phyloP scores from a whole-genome alignment of 345 rosid genomes.

The Crucihimalaya himalaica region DNA sequence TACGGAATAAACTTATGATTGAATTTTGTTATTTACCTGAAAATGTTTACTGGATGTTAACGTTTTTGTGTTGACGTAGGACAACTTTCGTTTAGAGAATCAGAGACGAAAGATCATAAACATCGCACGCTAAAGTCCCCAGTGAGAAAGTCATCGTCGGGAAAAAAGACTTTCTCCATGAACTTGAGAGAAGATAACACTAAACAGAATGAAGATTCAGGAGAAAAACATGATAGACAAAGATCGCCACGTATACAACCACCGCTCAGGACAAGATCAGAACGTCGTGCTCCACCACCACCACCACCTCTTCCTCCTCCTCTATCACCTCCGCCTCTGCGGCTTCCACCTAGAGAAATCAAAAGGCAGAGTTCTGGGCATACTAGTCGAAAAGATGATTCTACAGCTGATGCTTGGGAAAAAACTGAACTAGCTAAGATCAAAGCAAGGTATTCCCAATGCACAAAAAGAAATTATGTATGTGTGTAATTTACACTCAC shows the following conservation, averaged over 20 bases:
- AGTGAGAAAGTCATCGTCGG: slow-evolving; percentile 25
- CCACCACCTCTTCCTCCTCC: slow-evolving; percentile 26
- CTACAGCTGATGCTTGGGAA: slow-evolving; percentile 70
- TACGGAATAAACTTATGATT: slow-evolving; percentile 3
- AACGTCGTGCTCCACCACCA: slow-evolving; percentile 30
- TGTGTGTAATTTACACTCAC: background rate
- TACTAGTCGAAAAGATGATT: slow-evolving; percentile 25
- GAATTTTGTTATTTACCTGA: background rate
- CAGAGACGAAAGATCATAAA: slow-evolving; percentile 13
- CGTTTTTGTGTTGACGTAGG: slow-evolving; percentile 9
- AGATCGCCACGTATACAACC: slow-evolving; percentile 22
- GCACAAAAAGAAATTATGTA: background rate
- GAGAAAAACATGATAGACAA: slow-evolving; percentile 27
- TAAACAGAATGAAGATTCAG: slow-evolving; percentile 17
- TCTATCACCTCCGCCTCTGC: slow-evolving; percentile 34
- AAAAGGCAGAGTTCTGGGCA: slow-evolving; percentile 18
- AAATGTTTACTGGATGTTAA: background rate
- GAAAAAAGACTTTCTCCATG: slow-evolving; percentile 30
- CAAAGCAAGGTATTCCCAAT: slow-evolving; percentile 50
- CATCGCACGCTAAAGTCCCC: slow-evolving; percentile 19
- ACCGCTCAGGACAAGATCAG: slow-evolving; percentile 33
- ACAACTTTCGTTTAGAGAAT: slow-evolving; percentile 30
- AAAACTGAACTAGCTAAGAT: slow-evolving; percentile 58
- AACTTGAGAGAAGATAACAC: slow-evolving; percentile 9
- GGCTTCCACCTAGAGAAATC: slow-evolving; percentile 34